phyloP scores from a whole-genome alignment of 495 filamentous ascomycete species.

The Hypoxylon fuscum region DNA sequence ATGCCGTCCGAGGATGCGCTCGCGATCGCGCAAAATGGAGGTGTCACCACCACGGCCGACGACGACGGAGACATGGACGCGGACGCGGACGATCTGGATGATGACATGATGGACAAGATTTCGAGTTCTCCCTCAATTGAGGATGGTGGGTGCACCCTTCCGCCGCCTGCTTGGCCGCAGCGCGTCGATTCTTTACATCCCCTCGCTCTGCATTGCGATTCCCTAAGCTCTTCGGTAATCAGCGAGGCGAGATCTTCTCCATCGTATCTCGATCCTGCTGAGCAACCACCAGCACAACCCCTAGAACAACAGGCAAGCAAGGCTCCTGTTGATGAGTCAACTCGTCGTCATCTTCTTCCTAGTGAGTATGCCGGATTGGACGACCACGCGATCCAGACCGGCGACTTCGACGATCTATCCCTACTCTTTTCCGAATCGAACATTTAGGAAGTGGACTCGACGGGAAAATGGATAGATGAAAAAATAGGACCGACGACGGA shows the following conservation, averaged over 20 bases:
- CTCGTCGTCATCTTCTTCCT: slow-evolving; percentile 67
- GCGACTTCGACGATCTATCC: slow-evolving; percentile 37
- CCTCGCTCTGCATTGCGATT: slow-evolving; percentile 40
- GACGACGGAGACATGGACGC: slow-evolving; percentile 78
- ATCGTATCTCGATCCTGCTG: slow-evolving; percentile 61
- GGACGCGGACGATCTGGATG: slow-evolving; percentile 72
- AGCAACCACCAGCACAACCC: slow-evolving; percentile 54
- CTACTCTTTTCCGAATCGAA: slow-evolving; percentile 20
- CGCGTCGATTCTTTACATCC: slow-evolving; percentile 52
- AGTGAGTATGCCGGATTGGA: slow-evolving; percentile 63
- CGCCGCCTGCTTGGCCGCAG: slow-evolving; percentile 47
- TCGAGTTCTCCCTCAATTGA: slow-evolving; percentile 98
- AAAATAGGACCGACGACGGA: slow-evolving; percentile 21
- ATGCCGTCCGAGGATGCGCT: slow-evolving; percentile 63
- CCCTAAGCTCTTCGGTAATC: slow-evolving; percentile 33
- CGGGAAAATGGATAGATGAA: slow-evolving; percentile 6
- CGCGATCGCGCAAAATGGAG: slow-evolving; percentile 64
- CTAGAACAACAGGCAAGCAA: slow-evolving; percentile 48
- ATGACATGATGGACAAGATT: slow-evolving; percentile 96
- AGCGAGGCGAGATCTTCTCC: slow-evolving; percentile 60
- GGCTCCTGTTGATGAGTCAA: slow-evolving; percentile 43
- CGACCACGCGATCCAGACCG: slow-evolving; percentile 36
- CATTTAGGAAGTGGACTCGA: slow-evolving; percentile 26
- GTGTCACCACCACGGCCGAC: slow-evolving; percentile 60
- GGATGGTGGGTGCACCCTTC: slow-evolving; percentile 81